Base-by-base conservation (phyloP, 805 yeast species). In the Ascoidea asiatica region DNA sequence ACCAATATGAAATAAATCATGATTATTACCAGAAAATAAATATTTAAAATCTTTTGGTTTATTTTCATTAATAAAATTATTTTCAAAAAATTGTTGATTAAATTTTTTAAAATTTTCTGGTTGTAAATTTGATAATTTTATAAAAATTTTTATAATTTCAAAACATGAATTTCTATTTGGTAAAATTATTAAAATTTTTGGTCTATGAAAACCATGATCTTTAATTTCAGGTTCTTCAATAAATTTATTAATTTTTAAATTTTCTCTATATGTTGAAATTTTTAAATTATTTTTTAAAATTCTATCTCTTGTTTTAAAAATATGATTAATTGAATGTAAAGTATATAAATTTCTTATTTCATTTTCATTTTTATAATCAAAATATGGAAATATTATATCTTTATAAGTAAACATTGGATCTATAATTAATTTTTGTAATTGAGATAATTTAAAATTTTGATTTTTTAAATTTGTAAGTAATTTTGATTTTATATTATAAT, bases 161-260 rank as follows among this genome's bases (percentile, higher is more conserved):
- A 75, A 79, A 21, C 92, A 87, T 7, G 81, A 65, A 52, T 87
- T 73, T 55, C 96, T 73, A 0, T 95, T 86, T 11, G 98, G 97
- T 38, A 86, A 64, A 21, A 92, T 61, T 4, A 90, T 75, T 45
- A 92, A 63, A 1, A 82, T 88, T 55, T 88, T 89, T 1, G 98
- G 95, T 49, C 97, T 72, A 0, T 96, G 89, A 59, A 87, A 92
- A 22, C 98, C 97, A 61, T 92, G 97, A 59, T 92, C 98, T 45
- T 95, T 66, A 50, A 72, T 70, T 53, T 86, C 94, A 11, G 74
- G 74, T 43, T 70, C 75, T 21, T 65, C 64, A 7, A 60, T 52
- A 38, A 53, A 52, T 19, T 41, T 40, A 46, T 64, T 56, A 45
- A 69, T 59, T 44, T 61, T 64, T n/a, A 65, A 41, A 18, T 63